These are phyloP conservation scores for Nadsonia commutata DNA, from an alignment of 1,139 yeast species.

Conservation along the genomic window DNA sequence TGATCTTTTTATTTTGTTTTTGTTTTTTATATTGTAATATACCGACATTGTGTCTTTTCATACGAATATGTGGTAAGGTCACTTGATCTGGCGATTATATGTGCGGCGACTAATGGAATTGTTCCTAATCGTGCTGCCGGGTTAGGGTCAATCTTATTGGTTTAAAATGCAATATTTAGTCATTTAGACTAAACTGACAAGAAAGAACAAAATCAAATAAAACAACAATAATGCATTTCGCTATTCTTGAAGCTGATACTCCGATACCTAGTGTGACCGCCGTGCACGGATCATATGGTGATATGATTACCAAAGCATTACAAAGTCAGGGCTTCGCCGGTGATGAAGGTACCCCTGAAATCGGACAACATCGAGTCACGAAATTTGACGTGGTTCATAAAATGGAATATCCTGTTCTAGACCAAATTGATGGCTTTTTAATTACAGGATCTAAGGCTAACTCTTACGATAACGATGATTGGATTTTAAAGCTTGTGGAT, in stretches of 20 bases:
- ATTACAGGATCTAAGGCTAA: slow-evolving; percentile 56
- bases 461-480: slow-evolving; percentile 36
- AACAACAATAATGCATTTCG: slow-evolving; percentile 9
- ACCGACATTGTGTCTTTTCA: no score
- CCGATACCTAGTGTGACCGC: slow-evolving; percentile 15
- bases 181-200: no score
- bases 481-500: slow-evolving; percentile 38
- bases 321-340: slow-evolving; percentile 16
- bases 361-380: slow-evolving; percentile 18
- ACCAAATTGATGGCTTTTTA: slow-evolving; percentile 30
- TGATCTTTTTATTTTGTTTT: no score
- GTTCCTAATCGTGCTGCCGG: no score
- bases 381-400: slow-evolving; percentile 34
- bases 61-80: no score
- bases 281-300: slow-evolving; percentile 23
- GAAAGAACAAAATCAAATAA: no score
- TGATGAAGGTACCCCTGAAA: slow-evolving; percentile 6
- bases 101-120: no score
- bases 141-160: no score
- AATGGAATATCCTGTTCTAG: slow-evolving; percentile 29
- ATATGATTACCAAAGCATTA: slow-evolving; percentile 19
- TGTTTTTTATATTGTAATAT: no score
- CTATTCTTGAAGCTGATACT: slow-evolving; percentile 21
- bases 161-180: no score
- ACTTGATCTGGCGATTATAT: no score